Evolutionary conservation across 768 basidiomycete species (phyloP), one percentile per base, ranked within the genome.

Genomic region (Udeniomyces megalosporus): DNA sequence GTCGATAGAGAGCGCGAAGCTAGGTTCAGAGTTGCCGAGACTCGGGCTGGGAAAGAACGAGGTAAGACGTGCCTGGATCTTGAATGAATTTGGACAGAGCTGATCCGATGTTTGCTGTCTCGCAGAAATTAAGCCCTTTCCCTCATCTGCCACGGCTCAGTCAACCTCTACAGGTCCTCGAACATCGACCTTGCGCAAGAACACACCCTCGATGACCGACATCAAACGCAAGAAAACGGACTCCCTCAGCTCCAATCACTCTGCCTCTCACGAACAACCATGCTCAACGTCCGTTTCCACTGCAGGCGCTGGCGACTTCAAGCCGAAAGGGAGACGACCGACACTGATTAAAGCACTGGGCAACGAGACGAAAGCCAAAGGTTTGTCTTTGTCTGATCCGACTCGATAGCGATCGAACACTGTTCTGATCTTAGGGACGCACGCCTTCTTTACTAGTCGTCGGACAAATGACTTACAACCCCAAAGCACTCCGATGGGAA

Each of bases 401-500:
- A n/a, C 20, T 2, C 38, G 26, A 24, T 1, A n/a, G 2, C 28
- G 22, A 14, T 1, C 17, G 26, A 29, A 22, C 10, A 60, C 44
- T 50, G n/a, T 1, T 2, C 24, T 47, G n/a, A n/a, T n/a, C n/a
- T n/a, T n/a, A n/a, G n/a, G n/a, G n/a, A n/a, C n/a, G n/a, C 15
- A 11, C 3, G 20, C 1, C 31, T 58, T n/a, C 7, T 20, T 6
- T 29, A 45, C 10, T 69, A 93, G 93, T 89, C 50, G 81, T 93
- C 61, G 91, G 90, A 24, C 88, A 92, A 59, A 99, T 99, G 93
- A 86, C 82, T 69, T 99, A 90, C 88, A 97, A 99, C 74, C 92
- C 93, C 45, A 76, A 75, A 20, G 83, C 82, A 2, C 80, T 86
- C 17, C 84, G 88, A 38, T 99, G 93, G 93, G 93, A 99, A 77